Base-by-base conservation (phyloP, 805 yeast genomes). In the Ogataea angusta region DNA sequence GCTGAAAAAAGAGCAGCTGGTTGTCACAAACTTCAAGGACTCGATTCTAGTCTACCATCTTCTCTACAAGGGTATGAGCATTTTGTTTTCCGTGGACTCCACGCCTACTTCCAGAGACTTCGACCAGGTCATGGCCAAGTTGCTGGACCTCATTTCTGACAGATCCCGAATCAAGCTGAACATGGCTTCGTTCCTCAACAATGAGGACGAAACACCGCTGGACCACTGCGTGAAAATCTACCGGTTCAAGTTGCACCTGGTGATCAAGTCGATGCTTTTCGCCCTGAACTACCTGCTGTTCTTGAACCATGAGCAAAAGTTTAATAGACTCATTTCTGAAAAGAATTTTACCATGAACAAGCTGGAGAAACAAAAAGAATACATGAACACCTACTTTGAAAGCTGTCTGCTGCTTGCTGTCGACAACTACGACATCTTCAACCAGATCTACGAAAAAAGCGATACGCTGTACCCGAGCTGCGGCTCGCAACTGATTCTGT, bases 251-350 rank as follows among this genome's bases (percentile, higher is more conserved):
- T 42, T 63, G 33, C 60, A 57, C 41, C 45, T 66, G 29, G 47
- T 62, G 18, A 57, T 74, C 22, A 69, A 78, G 47, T 71, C 75
- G 64, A 54, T 76, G 53, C 57, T 73, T 14, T 77, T 74, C 46
- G 56, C 75, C 5, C 54, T 76, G 46, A 76, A 75, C 48, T 77
- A 77, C 51, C 68, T 76, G 22, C 46, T 66, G 33, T 60, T 66
- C 32, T 41, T 66, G 26, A 64, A 66, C 44, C 66, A 65, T 48
- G 70, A 66, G 35, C 64, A 60, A 39, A 65, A 65, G 42, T 56
- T 63, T 42, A 60, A 59, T 36, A 52, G 56, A 34, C 37, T 62
- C 15, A 50, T 59, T 23, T 50, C 58, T 15, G 63, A 60, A 32
- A 60, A 57, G 36, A 48, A 56, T 25, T 48, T 56, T 40, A 47